Base-by-base conservation (phyloP, 2,329 filamentous ascomycete species). In the Herpomyces periplanetae region DNA sequence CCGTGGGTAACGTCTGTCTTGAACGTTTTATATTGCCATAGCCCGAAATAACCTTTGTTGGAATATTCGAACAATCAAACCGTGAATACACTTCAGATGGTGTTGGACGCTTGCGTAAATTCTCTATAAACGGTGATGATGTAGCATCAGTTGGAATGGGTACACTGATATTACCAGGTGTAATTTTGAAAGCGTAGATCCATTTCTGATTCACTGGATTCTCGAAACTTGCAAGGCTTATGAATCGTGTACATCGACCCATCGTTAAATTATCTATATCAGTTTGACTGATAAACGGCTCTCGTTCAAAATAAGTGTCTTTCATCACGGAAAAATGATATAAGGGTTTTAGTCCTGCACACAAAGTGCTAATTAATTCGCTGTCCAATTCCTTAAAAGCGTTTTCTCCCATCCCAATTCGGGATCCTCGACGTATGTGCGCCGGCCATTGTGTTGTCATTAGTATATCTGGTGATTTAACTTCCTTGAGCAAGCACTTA, bases 381-480 rank as follows among this genome's bases (percentile, higher is more conserved):
- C 53, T 52, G 22, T 50, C 47, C 10, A 42, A 28, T 1, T 57
- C 43, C 3, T 47, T 37, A 2, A 39, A 36, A n/a, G 43, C 35
- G 4, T 27, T 19, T 3, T 45, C 43, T 5, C 52, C 48, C 3
- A 62, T 36, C 2, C 45, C 30, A 2, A 57, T 46, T 17, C 54
- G 58, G 2, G 73, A 73, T 4, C 62, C 55, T 1, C 42, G 47
- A 34, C 50, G 57, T 13, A 91, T 49, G 1, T 47, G 51, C 5
- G 57, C 48, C 3, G 80, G 75, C 80, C 80, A 96, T 29, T 66
- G 48, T 13, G 57, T 54, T 0, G 80, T 91, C 21, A 96, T 42
- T 8, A 96, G 47, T 19, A 96, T 71, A 33, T 96, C 75, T 16
- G 66, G 58, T 13, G 46, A 52, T 30, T 73, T 61, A 8, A 64